These are phyloP conservation scores for Stachybotrys chlorohalonatus DNA, from an alignment of 2,329 filamentous ascomycete species.

Conservation along the genomic window DNA sequence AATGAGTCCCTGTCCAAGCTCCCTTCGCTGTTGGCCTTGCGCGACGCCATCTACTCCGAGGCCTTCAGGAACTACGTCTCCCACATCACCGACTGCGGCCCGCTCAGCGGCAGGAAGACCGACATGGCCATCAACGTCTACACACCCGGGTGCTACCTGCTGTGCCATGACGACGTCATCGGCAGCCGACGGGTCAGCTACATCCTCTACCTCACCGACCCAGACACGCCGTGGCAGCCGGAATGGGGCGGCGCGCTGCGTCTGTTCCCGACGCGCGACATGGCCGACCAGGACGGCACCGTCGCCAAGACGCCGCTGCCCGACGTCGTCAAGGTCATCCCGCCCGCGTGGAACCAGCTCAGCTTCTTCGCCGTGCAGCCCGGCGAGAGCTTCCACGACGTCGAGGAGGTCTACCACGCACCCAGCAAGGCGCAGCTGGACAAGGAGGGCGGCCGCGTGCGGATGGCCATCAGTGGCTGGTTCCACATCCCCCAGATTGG, in stretches of 20 bases:
- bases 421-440: conserved; percentile 48
- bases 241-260: conserved; percentile 91
- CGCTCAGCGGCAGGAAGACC: conserved; percentile 85
- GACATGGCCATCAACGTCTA: conserved; percentile 99
- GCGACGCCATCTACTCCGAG: conserved; percentile 88
- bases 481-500: conserved; percentile 95
- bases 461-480: conserved; percentile 98
- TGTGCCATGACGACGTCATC: conserved; percentile 98
- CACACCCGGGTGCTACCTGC: conserved; percentile 86
- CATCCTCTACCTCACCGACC: conserved; percentile 91
- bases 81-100: conserved; percentile 74
- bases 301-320: conserved; percentile 72
- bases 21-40: conserved; percentile 82
- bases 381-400: conserved; percentile 97
- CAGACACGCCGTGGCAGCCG: conserved; percentile 80
- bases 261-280: conserved; percentile 64
- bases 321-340: conserved; percentile 73
- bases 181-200: conserved; percentile 94
- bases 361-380: conserved; percentile 98
- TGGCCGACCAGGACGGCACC: conserved; percentile 55
- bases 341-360: conserved; percentile 93
- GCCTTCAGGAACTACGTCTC: conserved; percentile 85
- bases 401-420: conserved; percentile 89
- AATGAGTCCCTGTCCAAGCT: conserved; percentile 76
- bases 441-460: conserved; percentile 65